Evolutionary conservation across 1,139 yeast genomes (phyloP), one percentile per base, ranked within the genome.

Genomic region (Magnusiomyces ingens): DNA sequence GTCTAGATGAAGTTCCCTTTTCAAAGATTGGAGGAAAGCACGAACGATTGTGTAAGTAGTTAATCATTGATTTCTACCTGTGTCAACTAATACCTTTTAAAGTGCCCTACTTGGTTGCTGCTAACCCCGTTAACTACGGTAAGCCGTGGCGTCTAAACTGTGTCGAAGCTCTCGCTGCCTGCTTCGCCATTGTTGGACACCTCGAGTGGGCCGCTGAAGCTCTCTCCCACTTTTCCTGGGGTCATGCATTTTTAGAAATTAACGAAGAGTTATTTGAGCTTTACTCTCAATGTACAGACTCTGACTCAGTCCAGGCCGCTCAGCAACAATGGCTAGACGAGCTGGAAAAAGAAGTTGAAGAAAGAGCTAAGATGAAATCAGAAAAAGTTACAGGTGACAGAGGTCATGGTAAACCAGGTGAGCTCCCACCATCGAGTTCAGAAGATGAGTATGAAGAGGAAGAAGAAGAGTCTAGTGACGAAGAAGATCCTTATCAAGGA

Each of bases 121-220:
- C 98, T 0, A 93, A 93, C 66, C 95, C 96, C 18, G 98, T 94
- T 11, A 93, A 93, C 68, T 94, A 94, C 64, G 99, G 99, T 2
- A 79, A 88, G 62, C 98, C 99, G 0, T 91, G 98, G 99, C 80
- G 84, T 62, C 73, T 93, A 55, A 93, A 94, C 68, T 93, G 99
- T 69, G 99, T 90, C 8, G 99, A 93, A 66, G 99, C 99, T 0
- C 71, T 94, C 45, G 99, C 99, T 0, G 99, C 99, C 0, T 89
- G 97, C 66, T 86, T 93, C 66, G 96, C 96, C 1, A 91, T 93
- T 58, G 93, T 90, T 0, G 99, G 98, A 0, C 93, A 84, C 60
- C 71, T 74, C 49, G 98, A 91, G 60, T 89, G 95, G 95, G 99
- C 99, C 0, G 80, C 77, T 43, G 76, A 80, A 58, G 75, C 91